Percentiles rank a stretch among this genome's conserved stretches.
phyloP scores from a whole-genome alignment of 371 early-diverging fungal species.

The Mucor indicus region DNA sequence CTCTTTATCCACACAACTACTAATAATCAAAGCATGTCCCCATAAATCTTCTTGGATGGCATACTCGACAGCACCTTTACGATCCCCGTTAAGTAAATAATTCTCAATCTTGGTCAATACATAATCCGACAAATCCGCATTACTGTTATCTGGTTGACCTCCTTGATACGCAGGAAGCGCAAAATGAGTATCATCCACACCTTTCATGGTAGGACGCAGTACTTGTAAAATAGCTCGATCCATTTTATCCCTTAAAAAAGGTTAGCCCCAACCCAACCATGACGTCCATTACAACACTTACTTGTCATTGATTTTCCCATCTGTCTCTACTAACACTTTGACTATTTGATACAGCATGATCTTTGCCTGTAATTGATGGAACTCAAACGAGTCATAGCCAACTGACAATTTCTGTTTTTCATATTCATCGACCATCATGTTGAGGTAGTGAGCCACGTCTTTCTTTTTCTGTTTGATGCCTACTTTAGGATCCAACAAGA shows the following conservation, averaged over 20 bases:
- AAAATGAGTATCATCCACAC: conserved; percentile 29
- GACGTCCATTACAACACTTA: conserved; percentile 25
- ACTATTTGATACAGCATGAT: conserved; percentile 64
- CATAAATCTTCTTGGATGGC: conserved; percentile 75
- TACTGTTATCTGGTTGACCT: conserved; percentile 2
- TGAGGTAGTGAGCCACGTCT: conserved; percentile 55
- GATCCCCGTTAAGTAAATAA: conserved; percentile 72
- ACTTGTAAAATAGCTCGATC: conserved; percentile 54
- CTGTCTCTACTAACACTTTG: conserved; percentile 60
- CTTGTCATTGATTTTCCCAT: conserved; percentile 67
- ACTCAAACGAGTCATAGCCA: conserved; percentile 24
- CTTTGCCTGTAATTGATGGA: conserved; percentile 23
- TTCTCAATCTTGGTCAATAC: conserved; percentile 57
- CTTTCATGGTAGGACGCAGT: conserved; percentile 26
- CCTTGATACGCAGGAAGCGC: too few species aligned
- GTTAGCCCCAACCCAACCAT: neutral
- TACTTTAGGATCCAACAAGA: conserved; percentile 53
- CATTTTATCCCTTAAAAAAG: conserved; percentile 42
- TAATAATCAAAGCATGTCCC: conserved; percentile 89
- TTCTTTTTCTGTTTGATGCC: conserved; percentile 66
- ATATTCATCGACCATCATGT: conserved; percentile 43
- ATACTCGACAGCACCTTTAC: conserved; percentile 68
- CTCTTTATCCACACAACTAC: conserved; percentile 81
- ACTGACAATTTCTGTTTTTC: conserved; percentile 24
- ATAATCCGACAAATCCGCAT: conserved; percentile 24